Base-by-base conservation (phyloP, 805 yeast genomes). In the Nadsonia fulvescens region DNA sequence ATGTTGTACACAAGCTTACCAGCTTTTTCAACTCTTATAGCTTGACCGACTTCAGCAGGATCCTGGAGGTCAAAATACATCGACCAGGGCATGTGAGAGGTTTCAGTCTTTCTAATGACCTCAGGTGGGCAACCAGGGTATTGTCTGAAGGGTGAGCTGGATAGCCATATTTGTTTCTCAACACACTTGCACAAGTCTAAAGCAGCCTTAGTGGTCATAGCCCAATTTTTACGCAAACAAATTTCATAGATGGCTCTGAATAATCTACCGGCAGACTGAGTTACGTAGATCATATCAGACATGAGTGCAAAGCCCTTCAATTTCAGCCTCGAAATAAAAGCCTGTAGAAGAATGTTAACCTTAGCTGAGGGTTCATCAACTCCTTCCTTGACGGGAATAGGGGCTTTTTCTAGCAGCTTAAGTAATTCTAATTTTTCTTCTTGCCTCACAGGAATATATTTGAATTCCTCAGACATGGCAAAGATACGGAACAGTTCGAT, bases 281-380 rank as follows among this genome's bases (percentile, higher is more conserved):
- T 76, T 20, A 89, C 68, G 44, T 78, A 89, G 3, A 79, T 61
- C 93, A 83, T 81, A 53, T 89, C 99, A 1, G 93, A 70, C 62
- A 75, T 69, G 33, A 91, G 51, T 0, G 95, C 94, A 53, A 79
- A 78, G 0, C 96, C 96, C 1, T 76, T 89, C 10, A 89, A 54
- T 6, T 58, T 53, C 13, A 83, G 53, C 18, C 71, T 51, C 1
- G 94, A 76, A n/a, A 89, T 77, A 40, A 77, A 81, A 0, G 93
- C 66, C 43, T 89, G 98, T 8, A 89, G 51, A 18, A 89, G 48
- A 5, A 81, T 66, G 37, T 72, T 81, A 12, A 78, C 64, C 45
- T 89, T 89, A 0, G 92, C 75, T 10, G 66, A 45, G 0, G 83
- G 71, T 32, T 79, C 86, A 23, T 61, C 68, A 1, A 70, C 51